Percentiles rank a stretch among this genome's conserved stretches.
Conservation (phyloP, 2,329 filamentous ascomycete genomes). For the Didymella exigua region DNA sequence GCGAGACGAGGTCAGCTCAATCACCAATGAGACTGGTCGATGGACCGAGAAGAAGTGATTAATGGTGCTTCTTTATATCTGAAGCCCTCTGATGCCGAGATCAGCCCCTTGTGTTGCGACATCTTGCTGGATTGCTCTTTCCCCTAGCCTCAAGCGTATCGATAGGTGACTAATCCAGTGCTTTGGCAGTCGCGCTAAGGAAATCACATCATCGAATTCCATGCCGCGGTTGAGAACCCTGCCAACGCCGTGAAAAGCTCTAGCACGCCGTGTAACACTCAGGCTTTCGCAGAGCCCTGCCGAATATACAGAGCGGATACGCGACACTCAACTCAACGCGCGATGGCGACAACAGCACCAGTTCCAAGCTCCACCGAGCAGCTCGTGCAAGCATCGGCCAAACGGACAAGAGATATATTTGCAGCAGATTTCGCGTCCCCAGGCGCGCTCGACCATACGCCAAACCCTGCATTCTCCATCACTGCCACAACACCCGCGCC, state of each 20-base stretch:
- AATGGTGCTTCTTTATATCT: too few species aligned
- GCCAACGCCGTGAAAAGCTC: not conserved
- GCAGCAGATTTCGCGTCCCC: conserved; percentile 57
- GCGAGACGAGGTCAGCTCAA: too few species aligned
- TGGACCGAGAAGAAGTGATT: too few species aligned
- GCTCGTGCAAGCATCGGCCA: conserved; percentile 54
- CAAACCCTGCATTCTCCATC: conserved; percentile 48
- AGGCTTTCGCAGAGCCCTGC: not conserved
- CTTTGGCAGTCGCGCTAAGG: conserved; percentile 13
- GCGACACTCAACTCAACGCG: not conserved
- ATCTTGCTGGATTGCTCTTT: not conserved
- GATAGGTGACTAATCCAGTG: conserved; percentile 14
- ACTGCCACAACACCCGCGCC: conserved; percentile 54
- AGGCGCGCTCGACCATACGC: conserved; percentile 49
- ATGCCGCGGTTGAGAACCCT: not conserved
- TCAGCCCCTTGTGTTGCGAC: not conserved
- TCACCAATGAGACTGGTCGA: too few species aligned
- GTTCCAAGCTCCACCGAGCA: conserved; percentile 32
- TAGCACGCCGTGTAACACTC: not conserved
- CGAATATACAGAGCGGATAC: too few species aligned
- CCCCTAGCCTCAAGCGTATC: not conserved
- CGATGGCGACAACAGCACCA: conserved; percentile 31
- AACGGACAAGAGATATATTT: conserved; percentile 61
- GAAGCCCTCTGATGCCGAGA: not conserved
- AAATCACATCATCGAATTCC: conserved; percentile 18